Evolutionary conservation across 2,329 filamentous ascomycete genomes (phyloP).

Genomic region (Fusarium caatingaense): DNA sequence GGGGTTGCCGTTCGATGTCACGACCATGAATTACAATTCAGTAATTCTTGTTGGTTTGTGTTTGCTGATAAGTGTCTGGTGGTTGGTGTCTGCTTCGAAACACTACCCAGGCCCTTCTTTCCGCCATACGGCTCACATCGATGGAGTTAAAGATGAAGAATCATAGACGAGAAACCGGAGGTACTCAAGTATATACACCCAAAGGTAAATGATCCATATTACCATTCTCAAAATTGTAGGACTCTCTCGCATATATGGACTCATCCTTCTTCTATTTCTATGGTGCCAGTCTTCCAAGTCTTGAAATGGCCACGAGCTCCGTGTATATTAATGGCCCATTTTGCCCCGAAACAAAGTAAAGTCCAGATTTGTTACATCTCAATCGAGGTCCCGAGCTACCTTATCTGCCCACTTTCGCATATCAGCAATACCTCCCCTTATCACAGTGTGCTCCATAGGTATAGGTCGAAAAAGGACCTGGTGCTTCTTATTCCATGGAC

Average conservation of each 20-base stretch:
- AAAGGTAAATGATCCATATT: background rate
- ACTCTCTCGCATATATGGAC: background rate
- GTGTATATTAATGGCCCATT: too few relatives aligned
- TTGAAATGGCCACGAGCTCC: too few relatives aligned
- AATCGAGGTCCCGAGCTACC: slow-evolving; percentile 1
- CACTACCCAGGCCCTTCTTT: slow-evolving; percentile 40
- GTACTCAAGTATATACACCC: too few relatives aligned
- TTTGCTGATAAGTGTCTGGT: slow-evolving; percentile 36
- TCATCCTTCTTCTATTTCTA: too few relatives aligned
- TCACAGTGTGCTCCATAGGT: background rate
- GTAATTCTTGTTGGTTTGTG: slow-evolving; percentile 37
- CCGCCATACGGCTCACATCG: background rate
- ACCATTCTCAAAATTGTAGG: background rate
- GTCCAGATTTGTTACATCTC: background rate
- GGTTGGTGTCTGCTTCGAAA: slow-evolving; percentile 35
- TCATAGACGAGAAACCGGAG: background rate
- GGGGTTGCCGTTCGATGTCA: slow-evolving; percentile 36
- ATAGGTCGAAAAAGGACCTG: background rate
- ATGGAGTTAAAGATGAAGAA: background rate
- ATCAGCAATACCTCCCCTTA: background rate
- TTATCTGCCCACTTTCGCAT: slow-evolving; percentile 15
- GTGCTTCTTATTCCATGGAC: background rate
- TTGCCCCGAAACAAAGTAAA: background rate
- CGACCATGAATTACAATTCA: slow-evolving; percentile 45
- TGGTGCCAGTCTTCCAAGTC: too few relatives aligned